Evolutionary conservation across 208 protist genomes (phyloP), one percentile per base, ranked within the genome.

Genomic region (Acanthamoeba polyphaga): DNA sequence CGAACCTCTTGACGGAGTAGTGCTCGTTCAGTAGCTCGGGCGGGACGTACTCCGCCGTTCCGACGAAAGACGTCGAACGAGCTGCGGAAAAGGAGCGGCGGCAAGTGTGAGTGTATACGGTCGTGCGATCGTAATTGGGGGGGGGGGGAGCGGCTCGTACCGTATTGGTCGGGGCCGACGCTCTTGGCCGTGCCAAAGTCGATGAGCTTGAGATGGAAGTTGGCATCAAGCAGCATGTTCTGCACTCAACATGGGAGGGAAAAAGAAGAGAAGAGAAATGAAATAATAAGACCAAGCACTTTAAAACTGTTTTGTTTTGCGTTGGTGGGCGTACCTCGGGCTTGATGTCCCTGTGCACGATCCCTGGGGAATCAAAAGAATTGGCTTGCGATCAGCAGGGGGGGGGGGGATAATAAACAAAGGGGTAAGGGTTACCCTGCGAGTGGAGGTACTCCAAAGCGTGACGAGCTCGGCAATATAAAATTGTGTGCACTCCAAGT

Each of bases 31-130:
- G 92, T 13, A 97, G 32, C 80, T 97, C 96, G 22, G 96, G 96
- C 64, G 96, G 85, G n/a, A 97, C 95, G 72, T 97, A 97, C 89
- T 97, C 96, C 24, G 96, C 95, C n/a, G 96, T 97, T 12, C 96
- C 96, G 22, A 95, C 85, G 80, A 97, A 97, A 15, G 96, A 97
- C 46, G 95, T 95, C 9, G 94, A 62, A 17, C 96, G 66, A 24
- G 78, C 85, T 76, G 51, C n/a, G 15, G 9, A 9, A 32, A 3
- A 34, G 15, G 34, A 68, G 8, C 0, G 38, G 46, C 10, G 15
- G 62, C 2, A 46, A 80, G 72, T 46, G 43, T 22, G 17, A 46
- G 15, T 0, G n/a, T 8, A 10, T 51, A 27, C 29, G 22, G 10
- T 12, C 34, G 6, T 10, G 10, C 55, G 55, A 55, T 9, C 55